These are phyloP conservation scores for Penicillium paradoxum DNA, from an alignment of 495 filamentous ascomycete species.

Conservation along the genomic window DNA sequence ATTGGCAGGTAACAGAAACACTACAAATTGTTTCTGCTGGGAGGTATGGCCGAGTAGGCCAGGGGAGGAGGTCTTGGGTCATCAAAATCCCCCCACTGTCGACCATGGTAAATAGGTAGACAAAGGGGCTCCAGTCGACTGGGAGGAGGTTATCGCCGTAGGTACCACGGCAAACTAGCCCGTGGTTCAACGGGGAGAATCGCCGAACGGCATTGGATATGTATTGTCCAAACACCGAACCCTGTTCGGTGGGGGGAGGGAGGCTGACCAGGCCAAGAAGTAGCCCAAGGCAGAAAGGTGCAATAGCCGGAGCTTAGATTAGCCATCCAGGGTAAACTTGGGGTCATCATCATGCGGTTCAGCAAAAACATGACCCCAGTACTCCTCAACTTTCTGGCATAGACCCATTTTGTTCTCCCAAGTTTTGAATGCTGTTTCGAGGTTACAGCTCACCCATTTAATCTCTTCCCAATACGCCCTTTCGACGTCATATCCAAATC, in stretches of 20 bases:
- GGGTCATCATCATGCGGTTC: slow-evolving; percentile 35
- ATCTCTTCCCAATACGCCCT: slow-evolving; percentile 50
- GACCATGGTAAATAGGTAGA: too few species aligned
- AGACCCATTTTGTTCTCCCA: slow-evolving; percentile 36
- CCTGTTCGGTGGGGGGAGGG: neutral
- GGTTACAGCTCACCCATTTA: slow-evolving; percentile 44
- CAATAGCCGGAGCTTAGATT: neutral
- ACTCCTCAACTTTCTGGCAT: slow-evolving; percentile 34
- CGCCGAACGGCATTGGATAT: neutral
- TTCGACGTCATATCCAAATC: slow-evolving; percentile 51
- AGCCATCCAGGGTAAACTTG: slow-evolving; percentile 28
- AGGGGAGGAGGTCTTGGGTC: neutral
- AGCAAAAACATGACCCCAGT: slow-evolving; percentile 41
- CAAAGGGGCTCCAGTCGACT: too few species aligned
- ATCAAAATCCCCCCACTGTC: neutral
- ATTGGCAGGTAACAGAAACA: neutral
- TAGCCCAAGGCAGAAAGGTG: neutral
- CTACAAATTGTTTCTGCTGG: neutral
- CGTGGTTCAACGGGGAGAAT: neutral
- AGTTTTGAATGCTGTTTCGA: slow-evolving; percentile 33
- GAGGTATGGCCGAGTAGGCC: neutral
- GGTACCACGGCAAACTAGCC: neutral
- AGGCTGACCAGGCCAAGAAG: neutral
- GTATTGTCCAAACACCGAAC: neutral
- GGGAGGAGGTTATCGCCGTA: neutral